A percentile compares a stretch with the other conserved stretches of the same genome.
phyloP scores from a whole-genome alignment of 164 flowering plant genomes.

The Umbellularia californica region DNA sequence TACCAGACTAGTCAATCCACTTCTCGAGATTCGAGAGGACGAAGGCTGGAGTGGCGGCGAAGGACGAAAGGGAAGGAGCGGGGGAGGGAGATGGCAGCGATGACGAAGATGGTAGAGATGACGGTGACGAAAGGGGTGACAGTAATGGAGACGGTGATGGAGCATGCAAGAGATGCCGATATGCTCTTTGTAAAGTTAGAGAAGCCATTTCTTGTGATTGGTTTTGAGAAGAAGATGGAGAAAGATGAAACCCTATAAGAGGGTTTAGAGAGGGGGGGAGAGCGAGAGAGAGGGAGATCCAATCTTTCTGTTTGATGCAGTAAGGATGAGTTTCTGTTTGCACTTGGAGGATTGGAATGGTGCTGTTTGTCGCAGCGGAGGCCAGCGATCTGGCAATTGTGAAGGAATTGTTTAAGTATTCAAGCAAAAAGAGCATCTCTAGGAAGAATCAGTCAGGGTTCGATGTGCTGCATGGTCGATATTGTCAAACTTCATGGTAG shows the following conservation, averaged over 20 bases:
- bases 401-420: too few relatives aligned
- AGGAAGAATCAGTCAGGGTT: too few relatives aligned
- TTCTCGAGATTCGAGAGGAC: slow-evolving; percentile 64
- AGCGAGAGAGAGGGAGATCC: not conserved
- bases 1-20: slow-evolving; percentile 42
- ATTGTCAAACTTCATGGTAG: too few relatives aligned
- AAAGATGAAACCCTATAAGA: not conserved
- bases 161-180: not conserved
- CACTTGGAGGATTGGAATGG: too few relatives aligned
- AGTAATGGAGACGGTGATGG: not conserved
- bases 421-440: too few relatives aligned
- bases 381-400: too few relatives aligned
- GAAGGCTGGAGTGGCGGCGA: slow-evolving; percentile 8
- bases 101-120: not conserved
- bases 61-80: not conserved
- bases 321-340: too few relatives aligned
- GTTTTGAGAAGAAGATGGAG: not conserved
- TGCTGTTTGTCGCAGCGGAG: too few relatives aligned
- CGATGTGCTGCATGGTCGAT: too few relatives aligned
- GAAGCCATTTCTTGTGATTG: not conserved
- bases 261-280: not conserved
- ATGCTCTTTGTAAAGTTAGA: not conserved
- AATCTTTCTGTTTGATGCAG: too few relatives aligned
- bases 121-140: too few relatives aligned
- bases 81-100: not conserved